Base-by-base conservation (phyloP, 495 filamentous ascomycete genomes). In the Penicillium lagena region DNA sequence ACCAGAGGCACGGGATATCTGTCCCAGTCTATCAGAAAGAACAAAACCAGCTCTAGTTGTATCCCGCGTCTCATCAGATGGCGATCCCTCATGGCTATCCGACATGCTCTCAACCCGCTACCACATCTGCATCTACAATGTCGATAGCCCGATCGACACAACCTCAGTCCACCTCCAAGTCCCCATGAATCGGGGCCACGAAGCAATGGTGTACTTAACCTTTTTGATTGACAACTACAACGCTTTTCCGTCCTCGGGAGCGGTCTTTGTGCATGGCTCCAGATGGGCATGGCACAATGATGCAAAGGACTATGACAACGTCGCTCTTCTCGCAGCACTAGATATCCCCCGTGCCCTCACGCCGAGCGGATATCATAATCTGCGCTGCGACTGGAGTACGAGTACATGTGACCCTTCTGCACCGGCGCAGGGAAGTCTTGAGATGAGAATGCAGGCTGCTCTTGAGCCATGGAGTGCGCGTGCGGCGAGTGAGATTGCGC, bases 191-290 rank as follows among this genome's bases (percentile, higher is more conserved):
- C 82, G 83, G 53, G 83, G 81, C 31, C 78, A 85, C 48, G 83
- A 87, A 53, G 80, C 78, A 36, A 79, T 85, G 66, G 66, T 76
- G 8, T 87, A 87, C 58, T 67, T 83, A 12, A 82, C 75, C 17
- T 85, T 82, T 59, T 66, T 87, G 37, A 78, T 83, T 51, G 80
- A 85, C 58, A 77, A 81, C 56, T 85, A 86, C 61, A 71, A 75
- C 43, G 42, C 67, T 1, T 69, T 87, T 29, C 79, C 80, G 11
- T 70, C 54, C 4, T 41, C 59, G 0, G 68, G 68, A 0, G 63
- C 61, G 0, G 68, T 74, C n/a, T 72, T 74, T 37, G 54, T 69
- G 4, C 70, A 74, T 39, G 67, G 67, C 12, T 66, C 59, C 4
- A 59, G 68, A 14, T 70, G 57, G 56, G 63, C 67, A 2, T 72